Conservation (phyloP, 768 basidiomycete genomes). For the Tricholoma hemisulphureum region DNA sequence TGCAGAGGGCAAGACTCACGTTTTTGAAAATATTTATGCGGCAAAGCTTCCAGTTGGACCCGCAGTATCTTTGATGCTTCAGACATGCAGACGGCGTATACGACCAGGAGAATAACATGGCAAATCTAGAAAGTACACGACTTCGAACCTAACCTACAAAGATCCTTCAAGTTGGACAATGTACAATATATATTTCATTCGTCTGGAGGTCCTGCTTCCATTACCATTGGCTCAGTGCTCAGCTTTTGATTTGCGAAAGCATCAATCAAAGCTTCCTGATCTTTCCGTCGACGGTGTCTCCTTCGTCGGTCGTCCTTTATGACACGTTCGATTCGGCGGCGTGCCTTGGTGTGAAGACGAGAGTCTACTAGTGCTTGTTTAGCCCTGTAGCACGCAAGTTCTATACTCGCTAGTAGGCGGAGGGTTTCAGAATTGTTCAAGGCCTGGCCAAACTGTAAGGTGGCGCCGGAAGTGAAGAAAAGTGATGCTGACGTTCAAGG, state of each 20-base stretch:
- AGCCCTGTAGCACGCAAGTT: conserved; percentile 79
- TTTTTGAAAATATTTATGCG: too few species aligned
- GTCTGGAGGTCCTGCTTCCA: conserved; percentile 24
- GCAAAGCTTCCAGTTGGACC: too few species aligned
- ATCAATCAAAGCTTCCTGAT: conserved; percentile 80
- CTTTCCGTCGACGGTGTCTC: conserved; percentile 79
- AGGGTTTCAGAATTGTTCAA: conserved; percentile 82
- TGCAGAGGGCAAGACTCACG: too few species aligned
- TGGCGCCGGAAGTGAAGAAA: conserved; percentile 9
- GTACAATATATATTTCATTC: conserved; percentile 11
- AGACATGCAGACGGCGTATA: neutral
- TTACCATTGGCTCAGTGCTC: conserved; percentile 26
- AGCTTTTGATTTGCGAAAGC: conserved; percentile 65
- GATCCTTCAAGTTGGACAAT: neutral
- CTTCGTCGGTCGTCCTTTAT: conserved; percentile 83
- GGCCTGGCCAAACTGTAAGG: conserved; percentile 45
- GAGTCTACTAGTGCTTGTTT: conserved; percentile 68
- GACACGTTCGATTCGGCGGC: conserved; percentile 73
- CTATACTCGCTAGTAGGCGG: conserved; percentile 77
- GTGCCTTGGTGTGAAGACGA: conserved; percentile 57
- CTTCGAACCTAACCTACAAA: neutral
- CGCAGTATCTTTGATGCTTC: neutral
- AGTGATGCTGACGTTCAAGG: conserved; percentile 60
- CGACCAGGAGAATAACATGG: neutral
- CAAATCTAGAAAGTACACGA: neutral